Base-by-base conservation (phyloP, 495 filamentous ascomycete genomes). In the Endocarpon pusillum region DNA sequence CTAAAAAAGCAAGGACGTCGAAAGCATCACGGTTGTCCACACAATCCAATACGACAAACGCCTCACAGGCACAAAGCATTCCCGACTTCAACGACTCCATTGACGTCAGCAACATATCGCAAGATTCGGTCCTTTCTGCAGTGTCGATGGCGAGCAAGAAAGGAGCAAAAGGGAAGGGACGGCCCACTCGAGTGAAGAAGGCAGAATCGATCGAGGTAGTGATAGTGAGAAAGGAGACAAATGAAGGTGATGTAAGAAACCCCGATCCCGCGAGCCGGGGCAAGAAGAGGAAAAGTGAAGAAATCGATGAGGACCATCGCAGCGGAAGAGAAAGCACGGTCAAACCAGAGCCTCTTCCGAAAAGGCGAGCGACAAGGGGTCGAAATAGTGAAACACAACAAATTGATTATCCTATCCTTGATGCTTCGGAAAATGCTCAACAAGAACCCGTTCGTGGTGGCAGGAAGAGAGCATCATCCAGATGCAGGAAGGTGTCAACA, bases 1-100 rank as follows among this genome's bases (percentile, higher is more conserved):
- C 54, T 5, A 67, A 68, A 44, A 80, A 75, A 34, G 52, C 53
- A 19, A 67, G 77, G 40, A 48, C 55, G 29, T 86, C 81, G 22
- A 81, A 78, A 45, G 64, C 63, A 14, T 78, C 80, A 9, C 67
- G 81, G 19, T 57, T 80, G 4, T 89, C 81, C 8, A 71, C 64
- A 0, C 76, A 82, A 40, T 83, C 78, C 3, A 56, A 62, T 23
- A 73, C 69, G 1, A 71, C 73, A 39, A 58, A 60, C 0, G 57
- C 62, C 1, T 70, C 72, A 2, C 38, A 67, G 15, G 47, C 45
- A n/a, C 48, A 52, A 3, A 27, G 11, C 18, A 32, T 34, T 21
- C n/a, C n/a, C n/a, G 66, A 77, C 31, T 28, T 64, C 5, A 67
- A 75, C 21, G 64, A 71, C n/a, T 25, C 37, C 18, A 57, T 59